A percentile compares a stretch with the other conserved stretches of the same genome.
phyloP scores from a whole-genome alignment of 352 stramenopile species.

The Phytopythium vexans region DNA sequence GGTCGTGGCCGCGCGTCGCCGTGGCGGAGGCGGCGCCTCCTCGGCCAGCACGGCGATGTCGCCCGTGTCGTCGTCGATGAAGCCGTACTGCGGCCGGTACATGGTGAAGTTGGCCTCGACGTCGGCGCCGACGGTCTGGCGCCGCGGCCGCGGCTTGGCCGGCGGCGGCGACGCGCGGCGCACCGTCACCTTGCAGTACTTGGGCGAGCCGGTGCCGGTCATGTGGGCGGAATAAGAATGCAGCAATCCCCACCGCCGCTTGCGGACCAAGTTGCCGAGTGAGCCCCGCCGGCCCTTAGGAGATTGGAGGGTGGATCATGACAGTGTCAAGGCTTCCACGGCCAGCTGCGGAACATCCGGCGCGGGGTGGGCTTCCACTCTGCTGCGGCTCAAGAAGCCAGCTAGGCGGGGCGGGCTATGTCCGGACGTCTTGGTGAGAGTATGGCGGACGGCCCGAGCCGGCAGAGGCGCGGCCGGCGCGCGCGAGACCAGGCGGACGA shows the following conservation, averaged over 20 bases:
- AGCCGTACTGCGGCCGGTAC: neutral
- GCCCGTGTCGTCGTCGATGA: slow-evolving; percentile 20
- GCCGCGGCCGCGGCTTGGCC: slow-evolving; percentile 21
- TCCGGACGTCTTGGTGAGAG: too few species aligned
- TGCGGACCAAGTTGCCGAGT: slow-evolving; percentile 3
- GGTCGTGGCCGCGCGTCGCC: slow-evolving; percentile 48
- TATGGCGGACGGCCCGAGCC: too few species aligned
- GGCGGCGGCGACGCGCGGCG: slow-evolving; percentile 17
- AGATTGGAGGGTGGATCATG: neutral
- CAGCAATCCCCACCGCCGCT: too few species aligned
- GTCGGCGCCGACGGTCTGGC: slow-evolving; percentile 35
- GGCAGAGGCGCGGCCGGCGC: too few species aligned
- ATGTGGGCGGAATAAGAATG: slow-evolving; percentile 8
- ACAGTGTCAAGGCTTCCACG: neutral
- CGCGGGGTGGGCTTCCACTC: too few species aligned
- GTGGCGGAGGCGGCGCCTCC: slow-evolving; percentile 25
- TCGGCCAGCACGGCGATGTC: slow-evolving; percentile 35
- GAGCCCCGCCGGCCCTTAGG: neutral
- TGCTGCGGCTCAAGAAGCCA: too few species aligned
- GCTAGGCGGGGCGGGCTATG: too few species aligned
- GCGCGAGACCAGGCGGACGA: too few species aligned
- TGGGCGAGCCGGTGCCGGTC: slow-evolving; percentile 30
- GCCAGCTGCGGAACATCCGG: too few species aligned
- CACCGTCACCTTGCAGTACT: slow-evolving; percentile 63
- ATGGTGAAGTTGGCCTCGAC: slow-evolving; percentile 4